Evolutionary conservation across 1,284 basidiomycete genomes (phyloP).

Genomic region (Volvariella surrecta): DNA sequence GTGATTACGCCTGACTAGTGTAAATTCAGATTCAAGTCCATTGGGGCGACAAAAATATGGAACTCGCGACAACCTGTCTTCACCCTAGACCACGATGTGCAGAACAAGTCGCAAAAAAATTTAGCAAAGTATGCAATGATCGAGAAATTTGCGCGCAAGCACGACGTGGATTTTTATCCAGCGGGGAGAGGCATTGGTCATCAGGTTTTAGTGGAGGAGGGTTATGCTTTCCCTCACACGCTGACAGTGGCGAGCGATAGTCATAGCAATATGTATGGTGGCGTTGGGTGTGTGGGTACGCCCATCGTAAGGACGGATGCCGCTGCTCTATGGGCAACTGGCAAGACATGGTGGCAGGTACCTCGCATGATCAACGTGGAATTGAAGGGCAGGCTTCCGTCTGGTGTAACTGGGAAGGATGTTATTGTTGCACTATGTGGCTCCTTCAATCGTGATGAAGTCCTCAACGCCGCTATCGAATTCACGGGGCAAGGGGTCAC

Average conservation of each 20-base stretch:
- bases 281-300: constrained; percentile 94
- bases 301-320: constrained; percentile 93
- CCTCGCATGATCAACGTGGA: constrained; percentile 96
- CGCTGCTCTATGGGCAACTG: constrained; percentile 96
- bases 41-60: constrained; percentile 83
- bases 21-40: constrained; percentile 78
- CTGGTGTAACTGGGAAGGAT: constrained; percentile 96
- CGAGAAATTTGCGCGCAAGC: constrained; percentile 83
- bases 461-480: constrained; percentile 97
- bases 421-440: constrained; percentile 97
- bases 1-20: constrained; percentile 10
- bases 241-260: constrained; percentile 95
- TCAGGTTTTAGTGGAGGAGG: constrained; percentile 92
- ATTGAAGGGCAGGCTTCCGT: constrained; percentile 72
- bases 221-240: constrained; percentile 91
- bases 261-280: constrained; percentile 99
- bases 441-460: constrained; percentile 95
- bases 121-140: constrained; percentile 90
- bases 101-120: constrained; percentile 94
- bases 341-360: constrained; percentile 99
- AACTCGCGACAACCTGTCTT: constrained; percentile 88
- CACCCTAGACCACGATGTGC: constrained; percentile 97
- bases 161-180: constrained; percentile 93
- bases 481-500: constrained; percentile 92
- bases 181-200: constrained; percentile 98